phyloP scores from a whole-genome alignment of 1,139 yeast genomes.

The Sugiyamaella castrensis region DNA sequence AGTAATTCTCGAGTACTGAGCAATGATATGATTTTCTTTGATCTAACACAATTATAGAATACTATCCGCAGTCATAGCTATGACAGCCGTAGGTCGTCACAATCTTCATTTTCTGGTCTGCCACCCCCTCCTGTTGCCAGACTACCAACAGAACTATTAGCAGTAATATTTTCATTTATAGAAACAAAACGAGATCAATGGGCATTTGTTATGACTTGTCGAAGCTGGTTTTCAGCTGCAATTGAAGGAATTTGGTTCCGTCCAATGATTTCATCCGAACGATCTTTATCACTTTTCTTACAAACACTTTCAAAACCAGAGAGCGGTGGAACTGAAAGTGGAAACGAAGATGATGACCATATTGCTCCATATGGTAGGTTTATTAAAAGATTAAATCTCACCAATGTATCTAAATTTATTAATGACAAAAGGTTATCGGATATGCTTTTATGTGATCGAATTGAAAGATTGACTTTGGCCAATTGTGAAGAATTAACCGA shows the following conservation, averaged over 20 bases:
- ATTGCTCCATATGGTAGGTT: conserved; percentile 55
- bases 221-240: conserved; percentile 74
- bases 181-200: conserved; percentile 63
- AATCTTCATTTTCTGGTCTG: conserved; percentile 1
- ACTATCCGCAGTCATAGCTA: too few relatives aligned
- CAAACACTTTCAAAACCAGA: conserved; percentile 26
- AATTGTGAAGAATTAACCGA: conserved; percentile 70
- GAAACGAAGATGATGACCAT: too few relatives aligned
- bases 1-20: too few relatives aligned
- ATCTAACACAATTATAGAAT: too few relatives aligned
- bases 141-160: conserved; percentile 78
- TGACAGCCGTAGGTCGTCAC: background rate
- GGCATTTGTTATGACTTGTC: conserved; percentile 70
- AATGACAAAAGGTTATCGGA: conserved; percentile 53
- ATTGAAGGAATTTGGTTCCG: conserved; percentile 87
- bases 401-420: conserved; percentile 66
- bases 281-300: conserved; percentile 39
- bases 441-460: conserved; percentile 53
- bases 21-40: too few relatives aligned
- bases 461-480: conserved; percentile 83
- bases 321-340: background rate
- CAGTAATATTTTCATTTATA: conserved; percentile 65
- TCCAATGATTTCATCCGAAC: conserved; percentile 66
- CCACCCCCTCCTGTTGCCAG: conserved; percentile 47
- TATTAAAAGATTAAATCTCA: conserved; percentile 76